Base-by-base conservation (phyloP, 768 basidiomycete genomes). In the Tricholoma sp. region DNA sequence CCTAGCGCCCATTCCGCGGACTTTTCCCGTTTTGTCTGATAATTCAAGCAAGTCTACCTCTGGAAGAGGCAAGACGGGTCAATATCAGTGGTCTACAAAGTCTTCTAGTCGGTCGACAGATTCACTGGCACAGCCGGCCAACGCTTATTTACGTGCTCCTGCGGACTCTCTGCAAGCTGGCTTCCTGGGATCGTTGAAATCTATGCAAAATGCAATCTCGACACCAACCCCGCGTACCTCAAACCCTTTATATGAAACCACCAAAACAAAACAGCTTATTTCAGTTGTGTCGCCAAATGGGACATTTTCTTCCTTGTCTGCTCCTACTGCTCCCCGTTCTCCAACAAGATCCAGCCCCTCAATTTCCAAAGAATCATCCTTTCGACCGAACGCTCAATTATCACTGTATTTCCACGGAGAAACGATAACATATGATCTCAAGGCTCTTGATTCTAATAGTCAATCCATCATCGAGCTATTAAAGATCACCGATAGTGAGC, bases 381-480 rank as follows among this genome's bases (percentile, higher is more conserved):
- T 11, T 7, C 32, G 9, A 29, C 29, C 28, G 12, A 10, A 32
- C 31, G n/a, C 47, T 17, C 15, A 4, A 17, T 63, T 81, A 15
- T 61, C 65, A 39, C 63, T 80, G 53, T 66, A 56, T 34, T 68
- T 77, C 9, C 71, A 66, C 37, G 78, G 77, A 29, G 74, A 78
- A 65, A 61, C 63, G 11, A 72, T 80, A 41, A 66, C 63, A 8
- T 77, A 72, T 60, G 74, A 80, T 59, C 74, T 84, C 13, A 64
- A 72, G 2, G 58, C 66, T 15, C 70, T 82, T 15, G 72, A 75
- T 55, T 68, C 70, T n/a, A 70, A 82, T 62, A 77, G 80, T 6
- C 58, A 61, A 29, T 65, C 71, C 7, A 74, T 81, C 52, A 80
- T 83, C 34, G 66, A 72, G 39, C 64, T 83, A 9, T 70, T 86